Conservation (phyloP, 108 stramenopile species). For the Fistulifera pelliculosa region DNA sequence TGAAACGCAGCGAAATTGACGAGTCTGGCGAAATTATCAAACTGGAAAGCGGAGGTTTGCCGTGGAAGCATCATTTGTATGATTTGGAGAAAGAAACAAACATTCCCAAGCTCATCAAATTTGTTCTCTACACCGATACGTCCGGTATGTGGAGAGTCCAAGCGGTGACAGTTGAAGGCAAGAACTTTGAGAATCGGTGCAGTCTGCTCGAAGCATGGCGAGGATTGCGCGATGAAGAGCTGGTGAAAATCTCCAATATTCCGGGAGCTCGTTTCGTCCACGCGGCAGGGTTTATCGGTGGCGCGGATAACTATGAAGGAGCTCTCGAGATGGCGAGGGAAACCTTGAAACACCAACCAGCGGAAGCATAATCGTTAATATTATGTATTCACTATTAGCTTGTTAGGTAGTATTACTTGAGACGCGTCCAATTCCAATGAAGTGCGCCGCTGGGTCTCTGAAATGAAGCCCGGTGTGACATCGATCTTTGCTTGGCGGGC, state of each 20-base stretch:
- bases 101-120: slow-evolving; percentile 69
- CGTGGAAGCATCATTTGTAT: slow-evolving; percentile 92
- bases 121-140: slow-evolving; percentile 90
- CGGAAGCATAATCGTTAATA: too few species aligned
- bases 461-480: too few species aligned
- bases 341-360: slow-evolving; percentile 26
- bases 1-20: slow-evolving; percentile 53
- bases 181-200: slow-evolving; percentile 84
- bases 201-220: slow-evolving; percentile 88
- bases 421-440: too few species aligned
- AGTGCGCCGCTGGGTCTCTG: too few species aligned
- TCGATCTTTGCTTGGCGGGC: too few species aligned
- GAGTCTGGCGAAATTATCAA: slow-evolving; percentile 72
- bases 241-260: slow-evolving; percentile 67
- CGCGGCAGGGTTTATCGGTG: slow-evolving; percentile 98
- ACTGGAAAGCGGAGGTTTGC: slow-evolving; percentile 73
- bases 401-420: too few species aligned
- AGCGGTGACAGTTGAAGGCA: slow-evolving; percentile 92
- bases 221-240: slow-evolving; percentile 88
- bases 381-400: too few species aligned
- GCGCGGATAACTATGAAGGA: slow-evolving; percentile 88
- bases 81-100: slow-evolving; percentile 75
- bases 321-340: slow-evolving; percentile 86
- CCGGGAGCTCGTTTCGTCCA: slow-evolving; percentile 90
- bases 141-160: slow-evolving; percentile 95